A percentile compares a stretch with the other conserved stretches of the same genome.
These are phyloP conservation scores for Colletotrichum endophyticum DNA, from an alignment of 2,329 filamentous ascomycete genomes.

Conservation along the genomic window DNA sequence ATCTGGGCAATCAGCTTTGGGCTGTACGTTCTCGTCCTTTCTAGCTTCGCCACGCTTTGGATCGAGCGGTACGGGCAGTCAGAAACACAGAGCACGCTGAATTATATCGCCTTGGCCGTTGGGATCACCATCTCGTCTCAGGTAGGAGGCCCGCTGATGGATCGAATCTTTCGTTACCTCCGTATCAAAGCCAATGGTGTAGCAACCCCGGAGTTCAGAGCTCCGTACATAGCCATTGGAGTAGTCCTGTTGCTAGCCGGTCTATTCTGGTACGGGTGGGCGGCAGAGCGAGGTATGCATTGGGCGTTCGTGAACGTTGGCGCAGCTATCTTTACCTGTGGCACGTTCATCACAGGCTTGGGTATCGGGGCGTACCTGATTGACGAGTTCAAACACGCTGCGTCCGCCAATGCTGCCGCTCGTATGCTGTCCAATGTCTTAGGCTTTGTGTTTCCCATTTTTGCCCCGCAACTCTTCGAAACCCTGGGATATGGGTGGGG, in stretches of 20 bases:
- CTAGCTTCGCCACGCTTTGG: constrained; percentile 56
- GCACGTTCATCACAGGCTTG: constrained; percentile 57
- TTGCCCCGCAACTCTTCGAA: constrained; percentile 45
- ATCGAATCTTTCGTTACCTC: constrained; percentile 37
- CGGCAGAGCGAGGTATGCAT: constrained; percentile 52
- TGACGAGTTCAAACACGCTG: constrained; percentile 47
- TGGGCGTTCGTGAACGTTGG: constrained; percentile 65
- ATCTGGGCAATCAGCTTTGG: constrained; percentile 54
- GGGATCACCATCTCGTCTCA: constrained; percentile 43
- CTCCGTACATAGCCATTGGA: constrained; percentile 59
- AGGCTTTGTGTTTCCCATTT: constrained; percentile 62
- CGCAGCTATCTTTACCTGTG: constrained; percentile 55
- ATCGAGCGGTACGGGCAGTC: constrained; percentile 50
- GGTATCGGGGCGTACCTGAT: constrained; percentile 61
- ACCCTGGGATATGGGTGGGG: constrained; percentile 50
- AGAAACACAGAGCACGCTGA: constrained; percentile 46
- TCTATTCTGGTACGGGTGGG: constrained; percentile 65
- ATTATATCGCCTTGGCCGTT: constrained; percentile 56
- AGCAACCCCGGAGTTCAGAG: constrained; percentile 48
- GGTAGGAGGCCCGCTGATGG: constrained; percentile 39
- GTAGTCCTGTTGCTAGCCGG: constrained; percentile 57
- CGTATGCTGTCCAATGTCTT: constrained; percentile 57
- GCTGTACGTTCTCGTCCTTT: constrained; percentile 56
- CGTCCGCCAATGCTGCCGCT: constrained; percentile 52
- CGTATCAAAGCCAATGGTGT: not conserved